Conservation (phyloP, 768 basidiomycete genomes). For the Clitopilus passeckerianus region DNA sequence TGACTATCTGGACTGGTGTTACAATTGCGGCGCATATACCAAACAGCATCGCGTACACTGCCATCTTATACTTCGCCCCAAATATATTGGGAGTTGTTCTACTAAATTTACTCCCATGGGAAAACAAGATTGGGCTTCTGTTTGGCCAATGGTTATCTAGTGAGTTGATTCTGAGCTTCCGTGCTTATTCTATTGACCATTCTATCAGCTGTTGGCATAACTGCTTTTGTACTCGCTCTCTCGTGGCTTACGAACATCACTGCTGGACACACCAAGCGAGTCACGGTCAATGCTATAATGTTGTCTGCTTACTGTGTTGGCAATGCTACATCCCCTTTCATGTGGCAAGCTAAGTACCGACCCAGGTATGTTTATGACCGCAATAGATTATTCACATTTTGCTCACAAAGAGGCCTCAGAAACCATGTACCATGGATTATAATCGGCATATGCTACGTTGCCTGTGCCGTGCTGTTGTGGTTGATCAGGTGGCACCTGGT, state of each 20-base stretch:
- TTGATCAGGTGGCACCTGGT: constrained; percentile 48
- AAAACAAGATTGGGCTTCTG: constrained; percentile 59
- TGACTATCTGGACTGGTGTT: constrained; percentile 67
- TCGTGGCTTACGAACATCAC: constrained; percentile 65
- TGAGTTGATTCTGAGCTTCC: constrained; percentile 10
- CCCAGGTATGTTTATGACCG: constrained; percentile 37
- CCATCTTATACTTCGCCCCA: constrained; percentile 56
- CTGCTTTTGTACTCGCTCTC: constrained; percentile 51
- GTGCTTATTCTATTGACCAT: not conserved
- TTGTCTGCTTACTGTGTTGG: constrained; percentile 62
- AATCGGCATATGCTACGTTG: constrained; percentile 59
- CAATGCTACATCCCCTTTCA: constrained; percentile 65
- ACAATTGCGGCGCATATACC: constrained; percentile 46
- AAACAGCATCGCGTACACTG: constrained; percentile 59
- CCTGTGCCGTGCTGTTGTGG: constrained; percentile 44
- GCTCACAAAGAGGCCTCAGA: constrained; percentile 20
- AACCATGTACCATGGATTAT: constrained; percentile 76
- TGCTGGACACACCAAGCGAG: constrained; percentile 67
- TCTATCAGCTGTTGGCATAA: constrained; percentile 13
- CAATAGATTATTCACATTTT: not conserved
- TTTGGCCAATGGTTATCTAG: constrained; percentile 53
- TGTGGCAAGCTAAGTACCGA: constrained; percentile 68
- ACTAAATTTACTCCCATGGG: constrained; percentile 61
- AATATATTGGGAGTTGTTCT: constrained; percentile 59
- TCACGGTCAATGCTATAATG: constrained; percentile 71